Evolutionary conservation across 768 basidiomycete species (phyloP).

Genomic region (Suillus tomentosus): DNA sequence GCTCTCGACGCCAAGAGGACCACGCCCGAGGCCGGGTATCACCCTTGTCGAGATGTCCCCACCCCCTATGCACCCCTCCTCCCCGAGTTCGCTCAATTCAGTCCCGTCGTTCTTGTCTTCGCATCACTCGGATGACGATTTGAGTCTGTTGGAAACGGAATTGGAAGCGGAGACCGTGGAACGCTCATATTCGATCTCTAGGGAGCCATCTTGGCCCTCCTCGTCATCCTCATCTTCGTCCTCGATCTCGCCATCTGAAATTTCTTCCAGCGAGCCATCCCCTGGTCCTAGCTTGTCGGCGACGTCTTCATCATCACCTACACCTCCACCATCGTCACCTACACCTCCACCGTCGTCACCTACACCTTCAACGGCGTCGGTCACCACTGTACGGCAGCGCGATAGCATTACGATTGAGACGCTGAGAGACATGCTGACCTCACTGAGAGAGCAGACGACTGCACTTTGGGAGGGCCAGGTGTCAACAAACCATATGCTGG

Average conservation of each 20-base stretch:
- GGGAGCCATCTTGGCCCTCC: constrained; percentile 36
- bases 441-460: constrained; percentile 58
- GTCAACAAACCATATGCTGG: constrained; percentile 59
- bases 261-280: constrained; percentile 36
- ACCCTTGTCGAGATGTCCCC: constrained; percentile 43
- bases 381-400: constrained; percentile 37
- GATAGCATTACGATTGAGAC: constrained; percentile 41
- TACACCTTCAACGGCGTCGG: constrained; percentile 40
- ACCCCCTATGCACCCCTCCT: constrained; percentile 43
- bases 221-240: constrained; percentile 38
- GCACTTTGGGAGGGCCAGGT: constrained; percentile 66
- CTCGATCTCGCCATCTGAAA: constrained; percentile 34
- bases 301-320: constrained; percentile 38
- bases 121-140: constrained; percentile 73
- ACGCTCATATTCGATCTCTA: constrained; percentile 8
- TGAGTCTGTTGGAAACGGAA: constrained; percentile 44
- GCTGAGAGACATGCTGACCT: constrained; percentile 55
- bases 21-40: constrained; percentile 27
- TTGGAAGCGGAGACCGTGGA: constrained; percentile 26
- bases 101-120: constrained; percentile 51
- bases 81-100: constrained; percentile 40
- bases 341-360: constrained; percentile 41
- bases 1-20: constrained; percentile 34
- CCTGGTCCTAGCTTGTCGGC: constrained; percentile 41
- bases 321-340: constrained; percentile 39